Evolutionary conservation across 352 stramenopile genomes (phyloP).

Genomic region (Pythium sp.): DNA sequence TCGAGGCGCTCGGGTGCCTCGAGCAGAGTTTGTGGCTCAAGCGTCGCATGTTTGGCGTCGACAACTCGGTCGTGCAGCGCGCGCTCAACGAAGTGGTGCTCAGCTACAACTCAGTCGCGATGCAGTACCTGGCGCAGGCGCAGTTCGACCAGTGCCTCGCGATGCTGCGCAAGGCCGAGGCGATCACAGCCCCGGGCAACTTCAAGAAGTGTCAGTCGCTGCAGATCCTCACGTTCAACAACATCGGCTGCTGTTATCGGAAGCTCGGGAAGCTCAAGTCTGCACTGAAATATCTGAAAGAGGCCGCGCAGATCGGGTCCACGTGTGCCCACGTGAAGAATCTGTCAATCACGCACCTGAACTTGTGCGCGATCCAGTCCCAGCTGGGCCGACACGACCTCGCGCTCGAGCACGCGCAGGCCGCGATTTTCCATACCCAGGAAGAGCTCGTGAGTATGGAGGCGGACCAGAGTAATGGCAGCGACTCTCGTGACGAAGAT

Average conservation of each 20-base stretch:
- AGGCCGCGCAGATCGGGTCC: slow-evolving; percentile 62
- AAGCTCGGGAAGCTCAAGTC: slow-evolving; percentile 74
- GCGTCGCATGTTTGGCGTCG: slow-evolving; percentile 69
- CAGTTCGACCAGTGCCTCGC: slow-evolving; percentile 67
- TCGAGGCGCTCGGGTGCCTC: slow-evolving; percentile 69
- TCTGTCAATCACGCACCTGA: slow-evolving; percentile 77
- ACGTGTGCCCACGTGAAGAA: slow-evolving; percentile 60
- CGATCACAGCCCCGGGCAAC: slow-evolving; percentile 61
- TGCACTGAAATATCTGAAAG: slow-evolving; percentile 70
- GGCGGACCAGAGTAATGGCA: background rate
- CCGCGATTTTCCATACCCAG: slow-evolving; percentile 79
- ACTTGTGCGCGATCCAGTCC: slow-evolving; percentile 79
- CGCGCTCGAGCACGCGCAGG: slow-evolving; percentile 69
- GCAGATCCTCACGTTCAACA: slow-evolving; percentile 82
- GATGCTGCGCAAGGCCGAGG: slow-evolving; percentile 71
- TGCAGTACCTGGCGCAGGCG: slow-evolving; percentile 53
- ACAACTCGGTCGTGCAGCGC: slow-evolving; percentile 49
- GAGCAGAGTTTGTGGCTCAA: slow-evolving; percentile 79
- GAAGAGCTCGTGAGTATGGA: slow-evolving; percentile 71
- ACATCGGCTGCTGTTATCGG: slow-evolving; percentile 79
- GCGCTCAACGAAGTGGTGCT: slow-evolving; percentile 64
- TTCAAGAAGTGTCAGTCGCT: slow-evolving; percentile 65
- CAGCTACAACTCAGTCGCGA: slow-evolving; percentile 75
- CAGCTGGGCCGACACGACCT: slow-evolving; percentile 70
- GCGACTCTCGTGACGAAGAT: slow-evolving; percentile 12